These are phyloP conservation scores for Cryptococcus sp. DNA, from an alignment of 1,284 basidiomycete genomes.

Conservation along the genomic window DNA sequence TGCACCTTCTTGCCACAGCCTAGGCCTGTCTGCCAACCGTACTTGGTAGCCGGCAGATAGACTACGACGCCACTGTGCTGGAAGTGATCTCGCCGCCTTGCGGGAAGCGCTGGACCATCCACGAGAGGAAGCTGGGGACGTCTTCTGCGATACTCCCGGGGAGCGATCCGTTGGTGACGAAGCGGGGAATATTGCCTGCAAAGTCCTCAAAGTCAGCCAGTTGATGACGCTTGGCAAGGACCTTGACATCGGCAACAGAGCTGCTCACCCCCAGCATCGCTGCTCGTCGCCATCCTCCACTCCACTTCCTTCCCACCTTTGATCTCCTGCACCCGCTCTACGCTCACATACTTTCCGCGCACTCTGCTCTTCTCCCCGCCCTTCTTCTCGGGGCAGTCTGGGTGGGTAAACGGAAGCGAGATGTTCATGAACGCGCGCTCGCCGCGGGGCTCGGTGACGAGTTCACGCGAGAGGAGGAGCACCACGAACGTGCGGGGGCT, in stretches of 20 bases:
- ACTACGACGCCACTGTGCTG: constrained; percentile 2
- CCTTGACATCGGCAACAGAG: no score
- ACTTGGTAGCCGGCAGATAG: neutral
- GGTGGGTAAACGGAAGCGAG: constrained; percentile 44
- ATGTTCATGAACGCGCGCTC: constrained; percentile 45
- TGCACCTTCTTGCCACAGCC: neutral
- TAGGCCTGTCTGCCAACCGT: no score
- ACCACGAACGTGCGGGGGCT: constrained; percentile 47
- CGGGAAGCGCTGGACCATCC: constrained; percentile 35
- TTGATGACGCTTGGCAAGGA: no score
- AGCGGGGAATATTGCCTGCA: constrained; percentile 44
- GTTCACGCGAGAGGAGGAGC: constrained; percentile 37
- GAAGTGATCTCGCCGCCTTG: constrained; percentile 21
- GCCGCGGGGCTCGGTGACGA: constrained; percentile 29
- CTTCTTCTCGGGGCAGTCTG: constrained; percentile 36
- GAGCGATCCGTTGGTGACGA: constrained; percentile 43
- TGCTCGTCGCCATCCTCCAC: constrained; percentile 48
- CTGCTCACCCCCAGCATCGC: constrained; percentile 44
- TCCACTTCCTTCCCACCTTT: constrained; percentile 33
- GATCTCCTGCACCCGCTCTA: constrained; percentile 42
- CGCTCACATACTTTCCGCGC: constrained; percentile 45
- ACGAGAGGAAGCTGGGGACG: constrained; percentile 46
- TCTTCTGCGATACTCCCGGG: constrained; percentile 45
- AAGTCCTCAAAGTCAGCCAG: neutral
- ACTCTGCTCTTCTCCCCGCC: constrained; percentile 42